Conservation (phyloP, 192 early-diverging fungal genomes). For the Coemansia sp. region DNA sequence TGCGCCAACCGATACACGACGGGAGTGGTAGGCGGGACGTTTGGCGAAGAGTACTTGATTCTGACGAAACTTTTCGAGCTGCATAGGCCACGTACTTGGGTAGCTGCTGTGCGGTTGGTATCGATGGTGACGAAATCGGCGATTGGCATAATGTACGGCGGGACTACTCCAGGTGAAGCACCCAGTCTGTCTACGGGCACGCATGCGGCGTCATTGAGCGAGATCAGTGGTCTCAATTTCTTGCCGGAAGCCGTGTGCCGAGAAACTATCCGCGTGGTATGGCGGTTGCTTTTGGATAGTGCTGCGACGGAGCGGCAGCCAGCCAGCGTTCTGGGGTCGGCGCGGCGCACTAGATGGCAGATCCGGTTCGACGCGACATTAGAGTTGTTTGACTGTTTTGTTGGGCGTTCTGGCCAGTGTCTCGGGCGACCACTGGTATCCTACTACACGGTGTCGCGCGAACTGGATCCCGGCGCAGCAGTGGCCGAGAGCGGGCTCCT, state of each 20-base stretch:
- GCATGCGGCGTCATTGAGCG: slow-evolving; percentile 45
- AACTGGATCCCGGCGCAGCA: slow-evolving; percentile 49
- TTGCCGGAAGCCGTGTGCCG: slow-evolving; percentile 51
- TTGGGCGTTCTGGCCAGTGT: slow-evolving; percentile 43
- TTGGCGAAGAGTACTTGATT: slow-evolving; percentile 52
- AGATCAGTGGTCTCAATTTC: slow-evolving; percentile 43
- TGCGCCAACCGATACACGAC: slow-evolving; percentile 40
- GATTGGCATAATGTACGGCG: slow-evolving; percentile 52
- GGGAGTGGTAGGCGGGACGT: slow-evolving; percentile 7
- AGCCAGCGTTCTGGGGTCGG: slow-evolving; percentile 40
- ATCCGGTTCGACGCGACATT: slow-evolving; percentile 54
- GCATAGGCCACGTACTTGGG: slow-evolving; percentile 53
- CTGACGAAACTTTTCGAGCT: slow-evolving; percentile 47
- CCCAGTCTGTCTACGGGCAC: slow-evolving; percentile 42
- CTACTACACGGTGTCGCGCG: slow-evolving; percentile 47
- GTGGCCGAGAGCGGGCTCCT: slow-evolving; percentile 52
- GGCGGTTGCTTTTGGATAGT: slow-evolving; percentile 52
- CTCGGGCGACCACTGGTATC: slow-evolving; percentile 49
- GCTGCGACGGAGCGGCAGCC: slow-evolving; percentile 35
- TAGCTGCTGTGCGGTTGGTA: slow-evolving; percentile 46
- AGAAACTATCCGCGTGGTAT: slow-evolving; percentile 46
- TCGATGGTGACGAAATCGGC: slow-evolving; percentile 51
- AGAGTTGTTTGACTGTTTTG: slow-evolving; percentile 54
- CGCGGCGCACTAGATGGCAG: slow-evolving; percentile 55
- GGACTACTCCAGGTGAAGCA: slow-evolving; percentile 24